These are phyloP conservation scores for Cyanidioschyzon merolae DNA, from an alignment of 23 red algal species.

Conservation along the genomic window DNA sequence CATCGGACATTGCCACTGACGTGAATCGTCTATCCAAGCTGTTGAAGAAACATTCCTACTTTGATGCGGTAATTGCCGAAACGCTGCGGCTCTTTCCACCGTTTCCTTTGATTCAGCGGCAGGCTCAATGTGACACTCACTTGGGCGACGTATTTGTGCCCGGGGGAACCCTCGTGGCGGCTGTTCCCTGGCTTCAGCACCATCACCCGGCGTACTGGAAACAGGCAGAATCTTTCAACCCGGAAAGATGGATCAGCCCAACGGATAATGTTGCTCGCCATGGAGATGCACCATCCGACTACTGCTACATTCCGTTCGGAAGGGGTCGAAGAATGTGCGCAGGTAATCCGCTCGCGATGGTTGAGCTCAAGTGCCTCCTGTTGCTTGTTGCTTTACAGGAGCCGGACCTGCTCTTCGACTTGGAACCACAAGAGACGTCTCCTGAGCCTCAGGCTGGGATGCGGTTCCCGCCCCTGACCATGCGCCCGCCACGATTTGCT, in stretches of 20 bases:
- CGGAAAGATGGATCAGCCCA: conserved; percentile 35
- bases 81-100: conserved; percentile 79
- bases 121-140: conserved; percentile 38
- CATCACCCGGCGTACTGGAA: conserved; percentile 56
- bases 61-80: conserved; percentile 65
- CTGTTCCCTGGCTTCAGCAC: conserved; percentile 92
- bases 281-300: conserved; percentile 70
- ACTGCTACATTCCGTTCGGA: conserved; percentile 75
- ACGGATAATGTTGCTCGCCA: conserved; percentile 20
- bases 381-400: conserved; percentile 28
- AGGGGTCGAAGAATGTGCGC: conserved; percentile 84
- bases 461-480: not conserved
- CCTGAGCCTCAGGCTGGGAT: not conserved
- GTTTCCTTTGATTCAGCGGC: conserved; percentile 74
- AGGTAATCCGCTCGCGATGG: conserved; percentile 58
- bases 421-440: not conserved
- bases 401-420: not conserved
- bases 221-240: conserved; percentile 58
- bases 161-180: conserved; percentile 41
- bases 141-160: conserved; percentile 50
- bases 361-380: conserved; percentile 74
- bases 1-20: not conserved
- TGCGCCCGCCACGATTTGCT: not conserved
- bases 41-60: conserved; percentile 32
- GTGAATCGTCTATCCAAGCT: not conserved